Conservation (phyloP, 2,329 filamentous ascomycete genomes). For the Fusarium hostae region DNA sequence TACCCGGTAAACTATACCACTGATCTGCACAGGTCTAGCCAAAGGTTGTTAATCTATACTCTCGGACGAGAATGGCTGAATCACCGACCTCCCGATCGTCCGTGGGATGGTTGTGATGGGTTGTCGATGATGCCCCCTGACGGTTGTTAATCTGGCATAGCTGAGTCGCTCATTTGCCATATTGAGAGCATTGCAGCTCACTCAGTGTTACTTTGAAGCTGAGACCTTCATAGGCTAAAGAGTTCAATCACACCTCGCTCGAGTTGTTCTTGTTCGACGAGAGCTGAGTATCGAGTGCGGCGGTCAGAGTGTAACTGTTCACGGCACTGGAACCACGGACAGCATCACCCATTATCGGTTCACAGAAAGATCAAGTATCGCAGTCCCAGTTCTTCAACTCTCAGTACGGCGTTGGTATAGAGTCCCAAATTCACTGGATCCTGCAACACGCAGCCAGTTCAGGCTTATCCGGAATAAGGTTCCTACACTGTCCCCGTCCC, state of each 20-base stretch:
- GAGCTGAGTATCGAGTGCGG: neutral
- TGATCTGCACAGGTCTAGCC: conserved; percentile 16
- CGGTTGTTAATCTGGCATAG: neutral
- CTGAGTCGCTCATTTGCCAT: neutral
- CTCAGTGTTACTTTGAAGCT: neutral
- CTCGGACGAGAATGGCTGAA: neutral
- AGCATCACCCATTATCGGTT: too few relatives aligned
- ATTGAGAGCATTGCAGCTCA: neutral
- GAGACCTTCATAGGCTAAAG: neutral
- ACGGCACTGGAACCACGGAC: neutral
- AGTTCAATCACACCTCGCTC: neutral
- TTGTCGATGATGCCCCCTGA: neutral
- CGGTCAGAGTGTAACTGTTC: rapidly evolving
- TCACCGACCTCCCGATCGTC: neutral
- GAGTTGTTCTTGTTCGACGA: rapidly evolving
- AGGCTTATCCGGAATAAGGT: neutral
- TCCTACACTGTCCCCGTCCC: neutral
- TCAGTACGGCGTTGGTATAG: too few relatives aligned
- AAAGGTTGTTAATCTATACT: rapidly evolving
- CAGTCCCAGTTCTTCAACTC: too few relatives aligned
- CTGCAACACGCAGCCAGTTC: neutral
- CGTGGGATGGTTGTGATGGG: neutral
- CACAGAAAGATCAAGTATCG: too few relatives aligned
- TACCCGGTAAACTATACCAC: neutral
- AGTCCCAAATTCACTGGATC: too few relatives aligned